Evolutionary conservation across 345 rosid genomes (phyloP), one percentile per base, ranked within the genome.

Genomic region (Pugionium cornutum): DNA sequence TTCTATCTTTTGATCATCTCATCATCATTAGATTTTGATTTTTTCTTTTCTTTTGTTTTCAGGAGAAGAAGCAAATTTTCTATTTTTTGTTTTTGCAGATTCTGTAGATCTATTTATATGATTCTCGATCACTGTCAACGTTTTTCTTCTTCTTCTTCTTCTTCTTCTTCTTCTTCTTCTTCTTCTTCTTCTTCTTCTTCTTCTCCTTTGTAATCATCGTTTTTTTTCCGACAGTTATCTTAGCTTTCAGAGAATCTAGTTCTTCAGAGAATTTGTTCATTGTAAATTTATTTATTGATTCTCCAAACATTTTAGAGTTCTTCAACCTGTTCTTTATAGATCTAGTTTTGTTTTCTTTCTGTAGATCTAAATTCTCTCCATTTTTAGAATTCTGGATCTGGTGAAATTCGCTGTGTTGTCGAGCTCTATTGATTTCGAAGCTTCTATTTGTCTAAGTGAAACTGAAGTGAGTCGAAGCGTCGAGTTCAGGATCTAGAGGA

Each of bases 31-130:
- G 73, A 26, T 66, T 69, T 71, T 36, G 64, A 68, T 49, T 66
- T 48, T 25, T 2, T 7, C 2, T 47, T 3, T 47, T 11, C 2
- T 30, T 18, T 30, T 25, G 32, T 58, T 58, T 58, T 18, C 27
- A 58, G 46, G 58, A 3, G 65, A 49, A 6, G 53, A 43, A 34
- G 32, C 35, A 54, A 54, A 48, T 72, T 68, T 59, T 18, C 71
- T 50, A 63, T 75, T 64, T 62, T 45, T 45, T 67, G 34, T 18
- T 2, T 5, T 2, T n/a, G 47, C 1, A 52, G 77, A 75, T 80
- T 58, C 43, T 74, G 40, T 73, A 69, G 80, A 80, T 80, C 71
- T 66, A 44, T 66, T 69, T 18, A 18, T 18, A 63, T 70, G 75
- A 74, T 68, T 67, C 69, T 74, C 28, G 49, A 53, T 54, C 47